A percentile compares a stretch with the other conserved stretches of the same genome.
Conservation (phyloP, 352 stramenopile species). For the Phytophthora uliginosa region DNA sequence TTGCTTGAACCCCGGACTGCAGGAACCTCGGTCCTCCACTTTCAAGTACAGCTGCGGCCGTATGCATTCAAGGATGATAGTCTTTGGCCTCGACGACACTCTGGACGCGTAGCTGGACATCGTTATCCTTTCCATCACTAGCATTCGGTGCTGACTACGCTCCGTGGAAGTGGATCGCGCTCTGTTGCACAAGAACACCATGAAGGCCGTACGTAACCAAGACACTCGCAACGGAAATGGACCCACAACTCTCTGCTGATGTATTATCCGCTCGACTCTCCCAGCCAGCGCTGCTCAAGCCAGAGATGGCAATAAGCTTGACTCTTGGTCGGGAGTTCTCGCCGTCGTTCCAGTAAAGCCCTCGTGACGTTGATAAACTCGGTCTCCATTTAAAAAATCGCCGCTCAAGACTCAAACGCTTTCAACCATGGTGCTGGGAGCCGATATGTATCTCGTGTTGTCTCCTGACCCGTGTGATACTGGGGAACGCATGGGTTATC, state of each 20-base stretch:
- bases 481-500: constrained; percentile 16
- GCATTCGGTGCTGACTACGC: neutral
- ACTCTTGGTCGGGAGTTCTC: neutral
- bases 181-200: neutral
- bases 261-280: constrained; percentile 7
- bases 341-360: constrained; percentile 9
- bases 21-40: neutral
- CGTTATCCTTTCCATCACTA: neutral
- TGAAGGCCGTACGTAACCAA: neutral
- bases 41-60: neutral
- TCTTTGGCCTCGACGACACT: neutral
- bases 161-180: constrained; percentile 7
- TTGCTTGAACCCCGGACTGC: neutral
- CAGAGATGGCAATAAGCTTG: neutral
- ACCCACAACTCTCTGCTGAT: constrained; percentile 1
- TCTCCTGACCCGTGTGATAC: constrained; percentile 34
- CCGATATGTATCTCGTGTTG: constrained; percentile 38
- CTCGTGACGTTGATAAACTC: neutral
- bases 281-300: neutral
- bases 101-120: constrained; percentile 1
- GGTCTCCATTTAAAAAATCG: constrained; percentile 19
- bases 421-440: constrained; percentile 24
- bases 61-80: neutral
- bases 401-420: neutral
- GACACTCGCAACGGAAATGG: neutral